Percentiles rank a stretch among this genome's conserved stretches.
phyloP scores from a whole-genome alignment of 352 stramenopile genomes.

The Pythium myriotylum region DNA sequence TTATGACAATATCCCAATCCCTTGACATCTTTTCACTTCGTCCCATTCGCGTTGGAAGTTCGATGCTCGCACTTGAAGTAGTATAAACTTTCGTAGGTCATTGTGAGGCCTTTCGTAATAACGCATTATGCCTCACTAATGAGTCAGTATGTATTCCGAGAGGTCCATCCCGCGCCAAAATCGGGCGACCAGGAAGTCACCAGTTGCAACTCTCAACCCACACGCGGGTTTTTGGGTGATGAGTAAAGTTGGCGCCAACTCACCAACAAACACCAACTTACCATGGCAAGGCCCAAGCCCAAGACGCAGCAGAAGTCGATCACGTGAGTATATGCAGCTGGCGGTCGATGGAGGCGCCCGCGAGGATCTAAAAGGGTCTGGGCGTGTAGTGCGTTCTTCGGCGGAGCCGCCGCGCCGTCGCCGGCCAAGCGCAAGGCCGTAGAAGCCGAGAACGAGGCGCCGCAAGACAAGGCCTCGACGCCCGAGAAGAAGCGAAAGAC shows the following conservation, averaged over 20 bases:
- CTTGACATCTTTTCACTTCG: too few species aligned
- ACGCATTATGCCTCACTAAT: too few species aligned
- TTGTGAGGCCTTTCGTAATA: too few species aligned
- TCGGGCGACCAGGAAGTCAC: not conserved
- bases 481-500: conserved; percentile 26
- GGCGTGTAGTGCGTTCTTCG: conserved; percentile 56
- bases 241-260: conserved; percentile 13
- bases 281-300: conserved; percentile 18
- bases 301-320: conserved; percentile 69
- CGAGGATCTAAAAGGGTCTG: conserved; percentile 2
- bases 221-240: conserved; percentile 1
- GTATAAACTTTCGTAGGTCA: too few species aligned
- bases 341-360: not conserved
- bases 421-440: conserved; percentile 40
- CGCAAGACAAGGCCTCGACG: not conserved
- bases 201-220: conserved; percentile 3
- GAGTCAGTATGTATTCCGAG: too few species aligned
- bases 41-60: too few species aligned
- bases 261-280: conserved; percentile 15
- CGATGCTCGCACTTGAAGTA: too few species aligned
- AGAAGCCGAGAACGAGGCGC: not conserved
- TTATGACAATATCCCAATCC: too few species aligned
- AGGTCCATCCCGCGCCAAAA: too few species aligned
- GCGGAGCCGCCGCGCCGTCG: conserved; percentile 25
- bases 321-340: conserved; percentile 37